Conservation (phyloP, 2,329 filamentous ascomycete species). For the Pestalotiopsis sp. region DNA sequence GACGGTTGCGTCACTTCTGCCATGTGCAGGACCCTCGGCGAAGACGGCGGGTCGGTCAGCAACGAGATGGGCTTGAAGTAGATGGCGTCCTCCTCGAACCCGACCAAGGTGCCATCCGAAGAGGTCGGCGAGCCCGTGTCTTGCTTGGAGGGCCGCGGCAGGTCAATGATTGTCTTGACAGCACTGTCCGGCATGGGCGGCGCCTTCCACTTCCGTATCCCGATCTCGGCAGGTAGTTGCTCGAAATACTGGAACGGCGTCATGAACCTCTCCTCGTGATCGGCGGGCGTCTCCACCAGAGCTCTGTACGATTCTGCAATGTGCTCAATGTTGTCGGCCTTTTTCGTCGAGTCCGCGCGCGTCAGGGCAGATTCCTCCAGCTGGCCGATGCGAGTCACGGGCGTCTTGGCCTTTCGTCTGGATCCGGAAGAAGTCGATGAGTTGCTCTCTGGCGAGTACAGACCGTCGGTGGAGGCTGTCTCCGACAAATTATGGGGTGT, state of each 20-base stretch:
- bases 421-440: constrained; percentile 27
- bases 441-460: constrained; percentile 23
- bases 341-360: constrained; percentile 8
- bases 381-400: constrained; percentile 52
- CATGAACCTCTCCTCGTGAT: constrained; percentile 27
- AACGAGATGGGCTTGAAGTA: constrained; percentile 50
- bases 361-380: constrained; percentile 36
- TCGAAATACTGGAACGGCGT: constrained; percentile 1
- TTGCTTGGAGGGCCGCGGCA: constrained; percentile 16
- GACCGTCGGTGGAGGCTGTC: constrained; percentile 12
- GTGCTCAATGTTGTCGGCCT: constrained; percentile 43
- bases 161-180: constrained; percentile 18
- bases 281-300: constrained; percentile 44
- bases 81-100: constrained; percentile 47
- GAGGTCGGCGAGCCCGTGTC: constrained; percentile 38
- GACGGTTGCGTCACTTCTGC: not conserved
- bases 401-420: constrained; percentile 54
- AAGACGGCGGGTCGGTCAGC: constrained; percentile 36
- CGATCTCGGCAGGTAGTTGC: constrained; percentile 1
- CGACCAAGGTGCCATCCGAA: constrained; percentile 34
- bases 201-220: not conserved
- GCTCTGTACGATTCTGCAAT: constrained; percentile 56
- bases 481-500: constrained; percentile 23
- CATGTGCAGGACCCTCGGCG: constrained; percentile 21
- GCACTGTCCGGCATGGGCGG: not conserved